Conservation (phyloP, 371 early-diverging fungal species). For the Blyttiomyces sp. region DNA sequence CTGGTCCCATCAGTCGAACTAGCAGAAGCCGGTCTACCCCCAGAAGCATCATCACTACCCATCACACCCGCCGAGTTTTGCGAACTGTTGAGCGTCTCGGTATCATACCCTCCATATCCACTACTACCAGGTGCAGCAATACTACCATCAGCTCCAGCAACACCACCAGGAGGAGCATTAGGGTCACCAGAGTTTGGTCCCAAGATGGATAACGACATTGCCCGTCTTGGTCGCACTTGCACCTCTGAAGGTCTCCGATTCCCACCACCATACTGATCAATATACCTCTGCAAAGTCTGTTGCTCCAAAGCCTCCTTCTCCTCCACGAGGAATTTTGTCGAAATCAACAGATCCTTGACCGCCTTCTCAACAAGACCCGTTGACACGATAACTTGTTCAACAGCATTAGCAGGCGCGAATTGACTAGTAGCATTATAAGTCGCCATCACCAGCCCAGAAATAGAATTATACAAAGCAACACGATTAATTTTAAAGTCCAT, state of each 20-base stretch:
- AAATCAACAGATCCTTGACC: conserved; percentile 40
- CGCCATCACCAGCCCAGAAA: conserved; percentile 64
- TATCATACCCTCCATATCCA: too few species aligned
- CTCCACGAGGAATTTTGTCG: conserved; percentile 43
- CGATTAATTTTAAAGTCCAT: conserved; percentile 64
- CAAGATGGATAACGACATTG: too few species aligned
- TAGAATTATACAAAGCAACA: conserved; percentile 63
- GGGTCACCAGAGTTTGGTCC: too few species aligned
- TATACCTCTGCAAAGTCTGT: conserved; percentile 41
- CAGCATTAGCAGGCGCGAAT: conserved; percentile 33
- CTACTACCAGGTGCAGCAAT: too few species aligned
- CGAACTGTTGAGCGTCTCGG: too few species aligned
- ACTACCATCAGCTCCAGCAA: too few species aligned
- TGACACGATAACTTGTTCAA: conserved; percentile 42
- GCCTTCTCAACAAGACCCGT: conserved; percentile 41
- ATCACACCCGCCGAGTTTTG: too few species aligned
- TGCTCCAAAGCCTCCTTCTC: conserved; percentile 44
- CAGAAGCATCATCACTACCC: too few species aligned
- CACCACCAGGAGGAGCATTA: too few species aligned
- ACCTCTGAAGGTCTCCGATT: not conserved
- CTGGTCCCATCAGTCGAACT: too few species aligned
- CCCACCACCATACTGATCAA: conserved; percentile 17
- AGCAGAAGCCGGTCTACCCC: too few species aligned
- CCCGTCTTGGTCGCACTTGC: too few species aligned
- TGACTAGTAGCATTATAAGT: conserved; percentile 61